Evolutionary conservation across 352 stramenopile genomes (phyloP), one percentile per base, ranked within the genome.

Genomic region (Peronospora destructor): DNA sequence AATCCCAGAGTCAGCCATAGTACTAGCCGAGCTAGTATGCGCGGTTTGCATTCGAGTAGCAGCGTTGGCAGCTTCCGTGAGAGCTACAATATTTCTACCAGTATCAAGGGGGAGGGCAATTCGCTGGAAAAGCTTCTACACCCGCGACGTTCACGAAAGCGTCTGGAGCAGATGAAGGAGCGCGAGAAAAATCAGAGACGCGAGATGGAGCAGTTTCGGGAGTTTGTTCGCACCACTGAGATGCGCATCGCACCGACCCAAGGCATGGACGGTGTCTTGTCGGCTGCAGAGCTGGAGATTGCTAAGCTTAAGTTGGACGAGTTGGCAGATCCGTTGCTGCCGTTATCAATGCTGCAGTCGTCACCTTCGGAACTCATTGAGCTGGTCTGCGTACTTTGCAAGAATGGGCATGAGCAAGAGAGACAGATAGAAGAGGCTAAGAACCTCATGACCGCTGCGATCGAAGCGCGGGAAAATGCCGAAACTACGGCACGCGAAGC

Each of bases 141-240:
- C 50, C 81, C 78, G 9, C 74, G 78, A 5, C 76, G 75, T n/a
- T 74, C 70, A n/a, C 68, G 68, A 2, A 73, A 74, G 19, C 73
- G 77, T 10, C 46, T 84, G 39, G 76, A 88, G 55, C 53, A 81
- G 29, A 54, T 87, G 57, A 76, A 68, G 33, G 69, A 87, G 57
- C 74, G 66, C 13, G 79, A 91, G 44, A 73, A 91, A 53, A 71
- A 78, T 16, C 79, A 88, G 50, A 83, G 86, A 49, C 68, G 69
- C 23, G 81, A 92, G 56, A 88, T 92, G 78, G 78, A 92, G 56
- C 78, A 92, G 50, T 92, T 92, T 53, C 76, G 78, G n/a, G 76
- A 86, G 56, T 89, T 90, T 46, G 86, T 92, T 42, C 74, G 73
- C 34, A 71, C 49, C 8, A 87, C 79, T 4, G 79, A 91, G 45